A percentile compares a stretch with the other conserved stretches of the same genome.
Conservation (phyloP, 2,329 filamentous ascomycete genomes). For the Scopulariopsis brevicaulis region DNA sequence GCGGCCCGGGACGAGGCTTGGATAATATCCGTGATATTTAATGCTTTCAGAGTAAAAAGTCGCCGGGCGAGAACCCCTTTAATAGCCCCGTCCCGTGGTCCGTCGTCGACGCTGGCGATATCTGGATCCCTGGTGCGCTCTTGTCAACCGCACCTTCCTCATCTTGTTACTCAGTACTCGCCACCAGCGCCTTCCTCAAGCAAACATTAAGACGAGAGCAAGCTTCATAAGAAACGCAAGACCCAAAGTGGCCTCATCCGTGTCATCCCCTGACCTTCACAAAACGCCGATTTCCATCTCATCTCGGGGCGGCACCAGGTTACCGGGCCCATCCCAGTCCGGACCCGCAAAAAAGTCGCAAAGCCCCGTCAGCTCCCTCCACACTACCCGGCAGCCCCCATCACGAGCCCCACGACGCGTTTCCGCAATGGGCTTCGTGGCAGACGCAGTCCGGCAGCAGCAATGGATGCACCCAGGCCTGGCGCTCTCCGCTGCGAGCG, state of each 20-base stretch:
- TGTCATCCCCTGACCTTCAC: not conserved
- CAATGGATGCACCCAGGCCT: conserved; percentile 2
- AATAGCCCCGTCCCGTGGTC: not conserved
- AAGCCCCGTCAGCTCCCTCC: not conserved
- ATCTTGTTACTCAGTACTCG: not conserved
- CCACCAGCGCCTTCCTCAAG: not conserved
- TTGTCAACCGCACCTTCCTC: not conserved
- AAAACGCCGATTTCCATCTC: not conserved
- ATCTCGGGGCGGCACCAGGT: not conserved
- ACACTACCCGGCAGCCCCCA: not conserved
- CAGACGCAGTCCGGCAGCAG: conserved; percentile 2
- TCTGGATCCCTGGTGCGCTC: not conserved
- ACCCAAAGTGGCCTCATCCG: not conserved
- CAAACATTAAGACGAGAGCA: not conserved
- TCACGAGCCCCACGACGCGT: not conserved
- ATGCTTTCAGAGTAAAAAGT: not conserved
- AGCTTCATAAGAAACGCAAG: not conserved
- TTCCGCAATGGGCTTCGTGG: conserved; percentile 3
- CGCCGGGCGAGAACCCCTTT: not conserved
- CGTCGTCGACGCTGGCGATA: not conserved
- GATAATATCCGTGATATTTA: no score
- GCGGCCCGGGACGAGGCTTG: no score
- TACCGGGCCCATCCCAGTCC: not conserved
- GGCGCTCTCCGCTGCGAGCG: not conserved
- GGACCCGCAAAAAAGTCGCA: not conserved